Conservation (phyloP, 257 asterid species). For the Nyctanthes arbortristis region DNA sequence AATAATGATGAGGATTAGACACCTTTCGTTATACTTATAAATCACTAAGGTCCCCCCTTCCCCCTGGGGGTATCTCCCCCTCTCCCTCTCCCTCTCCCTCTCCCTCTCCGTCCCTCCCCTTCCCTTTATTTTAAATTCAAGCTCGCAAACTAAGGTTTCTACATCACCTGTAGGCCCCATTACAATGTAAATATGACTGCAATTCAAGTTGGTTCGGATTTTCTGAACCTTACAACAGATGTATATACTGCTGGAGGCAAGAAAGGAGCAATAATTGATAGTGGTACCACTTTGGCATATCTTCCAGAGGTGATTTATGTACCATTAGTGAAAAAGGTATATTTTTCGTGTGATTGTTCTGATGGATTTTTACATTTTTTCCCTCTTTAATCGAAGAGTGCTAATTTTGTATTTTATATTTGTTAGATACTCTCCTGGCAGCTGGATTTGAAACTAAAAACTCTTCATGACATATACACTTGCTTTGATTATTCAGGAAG, state of each 20-base stretch:
- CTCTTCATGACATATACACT: conserved; percentile 79
- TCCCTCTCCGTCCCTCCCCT: no score
- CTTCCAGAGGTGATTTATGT: conserved; percentile 79
- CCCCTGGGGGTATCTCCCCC: no score
- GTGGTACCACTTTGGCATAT: conserved; percentile 98
- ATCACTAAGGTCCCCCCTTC: no score
- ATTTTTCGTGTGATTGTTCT: conserved; percentile 18
- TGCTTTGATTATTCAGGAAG: conserved; percentile 93
- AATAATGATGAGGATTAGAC: no score
- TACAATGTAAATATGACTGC: conserved; percentile 97
- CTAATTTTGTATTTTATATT: conserved; percentile 26
- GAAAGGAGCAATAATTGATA: conserved; percentile 87
- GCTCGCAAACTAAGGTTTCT: conserved; percentile 9
- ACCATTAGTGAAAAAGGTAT: conserved; percentile 76
- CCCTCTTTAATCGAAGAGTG: conserved; percentile 12
- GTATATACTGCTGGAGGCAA: conserved; percentile 55
- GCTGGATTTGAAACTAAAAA: conserved; percentile 66
- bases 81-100: no score
- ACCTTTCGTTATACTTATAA: conserved; percentile 12
- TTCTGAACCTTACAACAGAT: conserved; percentile 67
- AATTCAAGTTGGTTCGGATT: conserved; percentile 72
- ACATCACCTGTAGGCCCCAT: conserved; percentile 68
- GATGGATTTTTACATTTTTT: conserved; percentile 17
- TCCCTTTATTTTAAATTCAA: conserved; percentile 10
- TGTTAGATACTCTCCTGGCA: conserved; percentile 89